phyloP scores from a whole-genome alignment of 2,329 filamentous ascomycete species.

The Colletotrichum lini region DNA sequence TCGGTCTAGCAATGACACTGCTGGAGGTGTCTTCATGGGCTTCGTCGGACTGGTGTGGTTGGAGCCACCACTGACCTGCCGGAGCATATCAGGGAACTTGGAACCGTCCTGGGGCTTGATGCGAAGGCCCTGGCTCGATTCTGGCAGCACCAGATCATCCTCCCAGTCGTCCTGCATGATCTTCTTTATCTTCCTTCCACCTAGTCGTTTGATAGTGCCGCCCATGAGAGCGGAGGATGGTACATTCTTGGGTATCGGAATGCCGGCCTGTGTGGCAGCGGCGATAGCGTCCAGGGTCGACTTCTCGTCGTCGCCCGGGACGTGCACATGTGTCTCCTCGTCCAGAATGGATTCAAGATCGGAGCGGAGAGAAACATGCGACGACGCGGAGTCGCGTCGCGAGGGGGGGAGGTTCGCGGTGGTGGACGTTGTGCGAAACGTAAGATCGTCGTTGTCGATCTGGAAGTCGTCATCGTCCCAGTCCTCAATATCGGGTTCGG shows the following conservation, averaged over 20 bases:
- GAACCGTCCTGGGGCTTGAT: slow-evolving; percentile 74
- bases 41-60: slow-evolving; percentile 67
- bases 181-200: slow-evolving; percentile 79
- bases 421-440: slow-evolving; percentile 67
- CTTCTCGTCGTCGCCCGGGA: slow-evolving; percentile 87
- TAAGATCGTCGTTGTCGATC: slow-evolving; percentile 77
- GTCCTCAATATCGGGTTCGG: slow-evolving; percentile 76
- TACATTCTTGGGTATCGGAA: slow-evolving; percentile 89
- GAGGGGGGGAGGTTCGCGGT: slow-evolving; percentile 62
- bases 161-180: slow-evolving; percentile 86
- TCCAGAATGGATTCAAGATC: slow-evolving; percentile 82
- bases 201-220: slow-evolving; percentile 92
- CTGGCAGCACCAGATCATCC: slow-evolving; percentile 81
- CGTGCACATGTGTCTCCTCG: slow-evolving; percentile 88
- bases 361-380: slow-evolving; percentile 84
- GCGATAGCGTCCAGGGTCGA: slow-evolving; percentile 89
- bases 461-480: slow-evolving; percentile 86
- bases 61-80: slow-evolving; percentile 74
- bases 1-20: slow-evolving; percentile 47
- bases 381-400: slow-evolving; percentile 84
- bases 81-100: slow-evolving; percentile 77
- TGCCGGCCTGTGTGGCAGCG: slow-evolving; percentile 89
- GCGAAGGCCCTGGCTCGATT: slow-evolving; percentile 70
- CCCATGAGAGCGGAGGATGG: slow-evolving; percentile 91
- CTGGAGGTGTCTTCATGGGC: slow-evolving; percentile 51